Base-by-base conservation (phyloP, 2,329 filamentous ascomycete genomes). In the Sporothrix curviconia region DNA sequence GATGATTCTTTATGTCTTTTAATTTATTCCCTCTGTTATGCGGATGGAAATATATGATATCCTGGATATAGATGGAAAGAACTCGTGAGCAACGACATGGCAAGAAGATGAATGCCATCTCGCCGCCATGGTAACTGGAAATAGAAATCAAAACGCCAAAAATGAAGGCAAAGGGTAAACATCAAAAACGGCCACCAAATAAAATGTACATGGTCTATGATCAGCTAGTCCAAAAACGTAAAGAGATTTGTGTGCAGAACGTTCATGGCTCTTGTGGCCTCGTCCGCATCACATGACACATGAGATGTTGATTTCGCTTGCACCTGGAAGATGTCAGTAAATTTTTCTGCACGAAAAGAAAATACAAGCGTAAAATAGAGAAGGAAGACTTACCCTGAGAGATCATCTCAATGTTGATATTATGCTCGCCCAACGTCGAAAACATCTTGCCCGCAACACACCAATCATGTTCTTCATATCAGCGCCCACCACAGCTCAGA, bases 401-500 rank as follows among this genome's bases (percentile, higher is more conserved):
- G 64, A 99, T 99, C 94, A 99, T 99, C 75, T 99, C 94, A 65
- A 99, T 90, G 70, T 99, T 99, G 68, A 99, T 86, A 66, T 89
- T 89, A 70, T 96, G 88, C 69, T 96, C 89, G 43, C 94, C 94
- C 17, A 99, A 78, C 1, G 92, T 95, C 49, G 88, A 90, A 72
- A 99, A 97, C 89, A 99, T 97, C 65, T 83, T 85, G 28, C 94
- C 94, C 7, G 89, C n/a, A n/a, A 89, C 62, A 99, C 90, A 61
- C 94, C 94, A 58, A 89, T 79, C 91, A 97, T 96, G 72, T 96
- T 94, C 78, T 96, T 95, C 86, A 99, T 90, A 72, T 97, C 90
- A 60, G 90, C 89, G 50, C 94, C 94, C 0, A 99, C 92, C 54
- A 99, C n/a, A 76, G 67, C 90, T 96, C 60, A 99, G 79, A 68